Evolutionary conservation across 1,284 basidiomycete genomes (phyloP).

Genomic region (Cystobasidiaceae sp.): DNA sequence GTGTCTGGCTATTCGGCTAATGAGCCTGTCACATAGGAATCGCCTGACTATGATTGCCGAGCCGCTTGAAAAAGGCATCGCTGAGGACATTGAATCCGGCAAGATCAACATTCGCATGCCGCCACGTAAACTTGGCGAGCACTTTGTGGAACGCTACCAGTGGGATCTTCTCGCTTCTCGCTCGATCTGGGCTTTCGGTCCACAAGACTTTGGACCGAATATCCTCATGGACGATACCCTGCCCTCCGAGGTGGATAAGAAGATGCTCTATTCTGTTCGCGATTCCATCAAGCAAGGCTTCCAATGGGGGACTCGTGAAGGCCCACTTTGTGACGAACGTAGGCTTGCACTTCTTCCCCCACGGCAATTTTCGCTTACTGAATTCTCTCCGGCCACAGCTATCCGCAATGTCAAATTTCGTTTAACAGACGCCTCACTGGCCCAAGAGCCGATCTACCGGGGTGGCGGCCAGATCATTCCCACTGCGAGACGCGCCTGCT

Average conservation of each 20-base stretch:
- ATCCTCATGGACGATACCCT: constrained; percentile 92
- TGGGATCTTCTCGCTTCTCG: constrained; percentile 97
- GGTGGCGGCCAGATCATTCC: constrained; percentile 98
- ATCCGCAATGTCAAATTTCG: constrained; percentile 99
- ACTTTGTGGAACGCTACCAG: constrained; percentile 93
- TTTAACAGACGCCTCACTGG: constrained; percentile 81
- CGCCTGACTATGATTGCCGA: constrained; percentile 97
- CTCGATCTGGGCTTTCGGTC: constrained; percentile 99
- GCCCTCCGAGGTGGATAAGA: constrained; percentile 94
- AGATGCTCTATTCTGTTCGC: constrained; percentile 76
- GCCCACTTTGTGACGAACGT: constrained; percentile 97
- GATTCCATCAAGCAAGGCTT: constrained; percentile 98
- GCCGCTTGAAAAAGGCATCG: constrained; percentile 84
- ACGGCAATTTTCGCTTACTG: neutral
- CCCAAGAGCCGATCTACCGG: constrained; percentile 91
- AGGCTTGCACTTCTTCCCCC: neutral
- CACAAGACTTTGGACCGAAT: constrained; percentile 90
- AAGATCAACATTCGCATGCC: constrained; percentile 88
- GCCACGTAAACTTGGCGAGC: constrained; percentile 83
- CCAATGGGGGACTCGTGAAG: constrained; percentile 97
- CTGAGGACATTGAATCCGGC: constrained; percentile 88
- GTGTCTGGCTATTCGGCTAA: neutral
- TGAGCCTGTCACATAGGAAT: constrained; percentile 59
- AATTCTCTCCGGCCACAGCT: constrained; percentile 52
- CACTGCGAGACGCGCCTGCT: constrained; percentile 92